Evolutionary conservation across 2,329 filamentous ascomycete genomes (phyloP), one percentile per base, ranked within the genome.

Genomic region (Monosporascus sp.): DNA sequence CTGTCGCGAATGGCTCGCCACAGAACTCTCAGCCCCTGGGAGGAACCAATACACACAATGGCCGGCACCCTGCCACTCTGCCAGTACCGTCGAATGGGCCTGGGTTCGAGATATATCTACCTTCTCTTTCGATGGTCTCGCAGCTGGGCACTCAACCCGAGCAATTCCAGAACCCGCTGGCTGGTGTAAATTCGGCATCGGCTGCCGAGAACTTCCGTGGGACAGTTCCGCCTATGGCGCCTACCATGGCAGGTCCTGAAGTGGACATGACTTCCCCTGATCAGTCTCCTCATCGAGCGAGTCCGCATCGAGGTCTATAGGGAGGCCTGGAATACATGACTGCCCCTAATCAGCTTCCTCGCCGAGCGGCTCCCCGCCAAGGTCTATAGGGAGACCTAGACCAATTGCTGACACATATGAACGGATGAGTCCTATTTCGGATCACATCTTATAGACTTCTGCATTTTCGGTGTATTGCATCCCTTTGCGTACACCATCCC

Each of bases 241-340:
- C 63, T 18, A 54, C 63, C 22, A 57, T 57, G 34, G 41, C 54
- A 27, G 52, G 58, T 3, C 54, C 58, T 8, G 62, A 63, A 25
- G 48, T 59, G 22, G 61, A 60, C 37, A 57, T 60, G 56, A 20
- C 51, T 27, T 58, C 54, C 24, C 46, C 57, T 6, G 55, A 58
- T 15, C 59, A 61, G 41, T 1, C 42, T 17, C 55, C 60, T 47
- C 59, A 56, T 38, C 60, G 60, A 24, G 48, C 60, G 38, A 54
- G 54, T 54, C 53, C 61, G 47, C 62, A 61, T 46, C 62, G 61
- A 34, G 60, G 60, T 54, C 56, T 54, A 44, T 65, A 65, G 61
- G 57, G 9, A 20, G 18, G 22, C 15, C 37, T 18, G 15, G 37
- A 39, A 17, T 11, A 11, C 17, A 39, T 18, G 37, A 8, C 11